Evolutionary conservation across 805 yeast genomes (phyloP).

Genomic region (Wickerhamomyces chaumierensis): DNA sequence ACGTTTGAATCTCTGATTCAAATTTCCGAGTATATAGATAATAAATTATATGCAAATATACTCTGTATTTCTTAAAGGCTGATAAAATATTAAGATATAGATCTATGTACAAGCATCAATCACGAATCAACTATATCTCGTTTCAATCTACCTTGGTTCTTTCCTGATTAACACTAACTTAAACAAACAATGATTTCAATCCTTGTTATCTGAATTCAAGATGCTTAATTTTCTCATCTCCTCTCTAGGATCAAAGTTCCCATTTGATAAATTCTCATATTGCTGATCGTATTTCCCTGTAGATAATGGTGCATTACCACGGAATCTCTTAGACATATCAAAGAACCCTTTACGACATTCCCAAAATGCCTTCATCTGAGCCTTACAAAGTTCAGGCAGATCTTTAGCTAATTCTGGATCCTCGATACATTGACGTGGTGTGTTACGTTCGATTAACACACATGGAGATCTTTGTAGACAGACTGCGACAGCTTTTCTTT

Average conservation of each 20-base stretch:
- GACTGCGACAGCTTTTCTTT: constrained; percentile 87
- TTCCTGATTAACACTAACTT: background rate
- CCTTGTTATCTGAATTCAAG: constrained; percentile 41
- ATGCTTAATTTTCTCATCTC: constrained; percentile 66
- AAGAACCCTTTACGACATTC: constrained; percentile 88
- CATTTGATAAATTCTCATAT: constrained; percentile 64
- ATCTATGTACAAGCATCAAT: too few species aligned
- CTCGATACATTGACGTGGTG: constrained; percentile 79
- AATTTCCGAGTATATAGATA: too few species aligned
- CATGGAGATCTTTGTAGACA: constrained; percentile 96
- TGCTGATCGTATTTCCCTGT: constrained; percentile 90
- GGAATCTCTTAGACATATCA: constrained; percentile 82
- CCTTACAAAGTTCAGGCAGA: constrained; percentile 79
- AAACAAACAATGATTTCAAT: constrained; percentile 6
- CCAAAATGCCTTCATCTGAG: constrained; percentile 74
- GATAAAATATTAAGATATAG: too few species aligned
- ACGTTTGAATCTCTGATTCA: too few species aligned
- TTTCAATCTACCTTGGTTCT: too few species aligned
- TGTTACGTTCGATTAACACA: constrained; percentile 79
- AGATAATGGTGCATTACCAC: constrained; percentile 88
- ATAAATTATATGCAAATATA: too few species aligned
- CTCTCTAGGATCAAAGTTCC: constrained; percentile 72
- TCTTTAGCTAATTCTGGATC: constrained; percentile 67
- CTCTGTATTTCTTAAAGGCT: too few species aligned
- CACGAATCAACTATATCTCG: too few species aligned